A percentile compares a stretch with the other conserved stretches of the same genome.
These are phyloP conservation scores for Periconia sp. DNA, from an alignment of 2,329 filamentous ascomycete species.

Conservation along the genomic window DNA sequence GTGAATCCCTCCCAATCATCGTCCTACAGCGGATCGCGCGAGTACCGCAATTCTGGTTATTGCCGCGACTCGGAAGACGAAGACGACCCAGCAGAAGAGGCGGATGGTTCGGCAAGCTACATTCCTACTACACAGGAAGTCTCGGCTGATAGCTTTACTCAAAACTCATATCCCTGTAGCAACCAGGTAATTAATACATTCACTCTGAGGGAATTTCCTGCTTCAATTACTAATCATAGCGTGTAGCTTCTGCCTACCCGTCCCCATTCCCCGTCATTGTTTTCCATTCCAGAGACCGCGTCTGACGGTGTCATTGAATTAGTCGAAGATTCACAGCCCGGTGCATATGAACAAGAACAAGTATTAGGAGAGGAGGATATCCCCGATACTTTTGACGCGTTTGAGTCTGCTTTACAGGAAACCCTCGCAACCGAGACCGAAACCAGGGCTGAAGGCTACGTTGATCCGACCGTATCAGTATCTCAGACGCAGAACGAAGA, in stretches of 20 bases:
- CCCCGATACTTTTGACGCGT: slow-evolving; percentile 7
- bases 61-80: slow-evolving; percentile 25
- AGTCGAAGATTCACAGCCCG: slow-evolving; percentile 10
- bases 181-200: slow-evolving; percentile 11
- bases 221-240: slow-evolving; percentile 7
- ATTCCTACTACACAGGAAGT: slow-evolving; percentile 23
- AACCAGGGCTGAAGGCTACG: not conserved
- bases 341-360: not conserved
- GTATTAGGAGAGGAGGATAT: slow-evolving; percentile 6
- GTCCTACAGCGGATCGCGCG: slow-evolving; percentile 5
- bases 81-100: not conserved
- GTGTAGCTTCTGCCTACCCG: slow-evolving; percentile 12
- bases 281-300: slow-evolving; percentile 31
- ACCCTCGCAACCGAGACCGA: not conserved
- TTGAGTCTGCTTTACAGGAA: not conserved
- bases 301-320: slow-evolving; percentile 11
- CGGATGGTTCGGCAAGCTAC: slow-evolving; percentile 19
- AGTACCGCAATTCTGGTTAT: slow-evolving; percentile 19
- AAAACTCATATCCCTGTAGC: slow-evolving; percentile 1
- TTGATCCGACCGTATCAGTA: slow-evolving; percentile 1
- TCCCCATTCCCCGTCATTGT: slow-evolving; percentile 16
- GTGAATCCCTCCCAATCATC: slow-evolving; percentile 22
- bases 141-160: slow-evolving; percentile 5
- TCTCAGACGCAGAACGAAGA: not conserved
- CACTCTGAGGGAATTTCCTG: not conserved